Conservation (phyloP, 2,329 filamentous ascomycete species). For the Chaetomiaceae sp. region DNA sequence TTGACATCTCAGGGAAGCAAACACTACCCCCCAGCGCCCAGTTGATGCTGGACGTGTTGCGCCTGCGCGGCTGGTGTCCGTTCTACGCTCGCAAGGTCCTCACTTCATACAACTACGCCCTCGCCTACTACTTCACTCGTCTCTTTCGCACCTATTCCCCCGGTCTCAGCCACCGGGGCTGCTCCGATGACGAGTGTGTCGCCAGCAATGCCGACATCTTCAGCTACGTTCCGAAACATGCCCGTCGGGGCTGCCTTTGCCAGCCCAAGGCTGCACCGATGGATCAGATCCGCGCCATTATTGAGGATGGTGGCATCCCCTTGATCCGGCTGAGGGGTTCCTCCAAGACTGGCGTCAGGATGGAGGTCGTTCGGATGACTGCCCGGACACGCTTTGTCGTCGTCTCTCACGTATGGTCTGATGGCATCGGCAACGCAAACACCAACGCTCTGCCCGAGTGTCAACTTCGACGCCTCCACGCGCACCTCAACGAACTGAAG, state of each 20-base stretch:
- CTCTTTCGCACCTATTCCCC: constrained; percentile 18
- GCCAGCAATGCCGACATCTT: constrained; percentile 21
- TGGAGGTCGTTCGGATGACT: constrained; percentile 19
- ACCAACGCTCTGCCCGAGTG: constrained; percentile 22
- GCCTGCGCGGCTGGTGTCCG: constrained; percentile 22
- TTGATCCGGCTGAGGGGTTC: constrained; percentile 15
- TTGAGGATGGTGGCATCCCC: constrained; percentile 20
- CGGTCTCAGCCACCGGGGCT: constrained; percentile 14
- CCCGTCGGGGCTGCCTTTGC: constrained; percentile 19
- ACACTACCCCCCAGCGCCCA: constrained; percentile 18
- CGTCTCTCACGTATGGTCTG: constrained; percentile 21
- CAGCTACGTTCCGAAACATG: constrained; percentile 20
- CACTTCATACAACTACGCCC: constrained; percentile 19
- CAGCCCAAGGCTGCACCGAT: constrained; percentile 18
- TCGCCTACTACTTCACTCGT: constrained; percentile 22
- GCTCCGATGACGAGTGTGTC: constrained; percentile 21
- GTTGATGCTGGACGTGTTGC: constrained; percentile 21
- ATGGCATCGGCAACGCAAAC: constrained; percentile 20
- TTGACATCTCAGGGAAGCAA: constrained; percentile 8
- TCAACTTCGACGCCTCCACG: constrained; percentile 19
- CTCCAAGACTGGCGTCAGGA: constrained; percentile 9
- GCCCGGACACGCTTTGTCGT: constrained; percentile 18
- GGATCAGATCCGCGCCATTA: constrained; percentile 20
- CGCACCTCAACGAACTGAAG: constrained; percentile 16
- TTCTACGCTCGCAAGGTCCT: constrained; percentile 20